Base-by-base conservation (phyloP, 1,284 basidiomycete species). In the Ustilago cynodontis region DNA sequence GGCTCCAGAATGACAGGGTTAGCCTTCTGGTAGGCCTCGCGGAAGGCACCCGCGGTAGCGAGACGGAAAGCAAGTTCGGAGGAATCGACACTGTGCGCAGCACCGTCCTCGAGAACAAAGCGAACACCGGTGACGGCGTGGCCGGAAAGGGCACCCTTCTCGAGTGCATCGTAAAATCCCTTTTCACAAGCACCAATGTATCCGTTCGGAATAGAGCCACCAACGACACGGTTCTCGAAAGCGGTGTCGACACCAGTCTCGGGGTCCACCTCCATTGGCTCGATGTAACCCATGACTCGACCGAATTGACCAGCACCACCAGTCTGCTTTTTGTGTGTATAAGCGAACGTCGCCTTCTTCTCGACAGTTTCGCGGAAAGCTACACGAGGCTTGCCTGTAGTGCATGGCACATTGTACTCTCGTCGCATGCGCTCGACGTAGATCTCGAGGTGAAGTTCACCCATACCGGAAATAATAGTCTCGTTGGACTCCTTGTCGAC, bases 391-490 rank as follows among this genome's bases (percentile, higher is more conserved):
- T 96, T 96, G 70, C 97, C 96, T 2, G 96, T 98, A 11, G 91
- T 90, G 85, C 95, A 98, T 37, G 94, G 91, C 28, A 96, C 94
- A 74, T 93, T 94, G 88, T 99, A 99, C 88, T 99, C 97, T 68
- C 97, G 92, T 80, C 92, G 92, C 95, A 99, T 98, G 50, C 97
- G 93, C 87, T 99, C 97, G 71, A 98, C 96, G 88, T 99, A 99
- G 84, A 99, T 98, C 86, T 99, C 97, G 28, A 99, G 90, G 86
- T 99, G 97, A 11, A 99, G 90, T 87, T 99, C 97, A 31, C 96
- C 97, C 97, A 99, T 99, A 20, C 97, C 97, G 35, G 94, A 96
- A 75, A 99, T 98, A 86, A 99, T 99, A n/a, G 97, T 99, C 92
- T 99, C 97, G 87, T 95, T 94, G 81, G 93, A 94, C 86, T 98